Base-by-base conservation (phyloP, 441 rosid species). In the Gossypium trilobum region DNA sequence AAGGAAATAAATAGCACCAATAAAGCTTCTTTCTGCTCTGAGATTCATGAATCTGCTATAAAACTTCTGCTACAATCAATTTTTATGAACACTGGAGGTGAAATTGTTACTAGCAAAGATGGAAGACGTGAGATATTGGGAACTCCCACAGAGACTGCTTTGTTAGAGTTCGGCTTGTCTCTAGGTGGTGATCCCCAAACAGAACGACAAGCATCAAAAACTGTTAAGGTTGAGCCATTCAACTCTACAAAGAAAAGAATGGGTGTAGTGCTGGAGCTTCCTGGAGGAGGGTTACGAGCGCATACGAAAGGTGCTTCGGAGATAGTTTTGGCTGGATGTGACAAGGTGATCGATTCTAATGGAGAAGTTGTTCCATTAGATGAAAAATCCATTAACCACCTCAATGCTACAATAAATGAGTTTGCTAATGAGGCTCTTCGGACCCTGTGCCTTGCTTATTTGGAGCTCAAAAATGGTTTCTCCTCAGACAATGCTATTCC, bases 161-260 rank as follows among this genome's bases (percentile, higher is more conserved):
- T 94, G 55, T 76, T 94, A 75, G 97, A 91, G 78, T 90, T 91
- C 75, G 97, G 91, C 31, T 73, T 94, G 84, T 82, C 91, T 70
- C 87, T 94, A 19, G 92, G 96, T 72, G 98, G 96, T 60, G 82
- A 89, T 71, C 88, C 87, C 55, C 96, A 81, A 74, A 79, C 75
- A 27, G 90, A 82, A 75, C 74, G 85, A 73, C 74, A 84, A 75
- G 81, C 85, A 70, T 75, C 73, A 1, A 89, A 84, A 66, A 73
- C 85, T 71, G 79, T 90, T 52, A 91, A 90, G 84, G 92, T 91
- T 61, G 97, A 94, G 81, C 93, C 93, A 33, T 89, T 89, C 29
- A 89, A 87, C 82, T 89, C 93, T 16, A 85, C 87, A 56, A 89
- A 86, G 82, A 89, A 89, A 82, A 75, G 93, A 73, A 89, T 89